Percentiles rank a stretch among this genome's conserved stretches.
These are phyloP conservation scores for Pseudocercospora fuligena DNA, from an alignment of 2,329 filamentous ascomycete genomes.

Conservation along the genomic window DNA sequence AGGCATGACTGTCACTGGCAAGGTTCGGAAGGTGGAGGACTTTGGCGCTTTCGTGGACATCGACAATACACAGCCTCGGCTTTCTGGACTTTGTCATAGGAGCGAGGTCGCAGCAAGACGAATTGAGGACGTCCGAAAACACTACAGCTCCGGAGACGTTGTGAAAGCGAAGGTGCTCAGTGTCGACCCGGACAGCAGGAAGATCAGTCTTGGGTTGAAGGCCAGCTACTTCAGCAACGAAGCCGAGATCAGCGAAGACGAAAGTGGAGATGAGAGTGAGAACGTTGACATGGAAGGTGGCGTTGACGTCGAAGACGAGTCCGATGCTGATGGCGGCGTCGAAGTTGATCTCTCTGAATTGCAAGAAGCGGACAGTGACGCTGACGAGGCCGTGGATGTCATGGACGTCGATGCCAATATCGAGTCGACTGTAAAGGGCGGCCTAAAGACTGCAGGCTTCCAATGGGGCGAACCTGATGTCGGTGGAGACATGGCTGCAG, in stretches of 20 bases:
- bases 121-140: constrained; percentile 81
- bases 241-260: constrained; percentile 52
- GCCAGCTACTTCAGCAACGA: constrained; percentile 81
- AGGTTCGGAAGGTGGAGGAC: constrained; percentile 89
- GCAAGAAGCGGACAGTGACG: constrained; percentile 52
- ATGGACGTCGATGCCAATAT: constrained; percentile 44
- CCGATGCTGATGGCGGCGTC: constrained; percentile 20
- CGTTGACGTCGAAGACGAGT: constrained; percentile 32
- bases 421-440: constrained; percentile 41
- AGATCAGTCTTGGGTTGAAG: constrained; percentile 89
- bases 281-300: constrained; percentile 35
- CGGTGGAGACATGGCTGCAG: constrained; percentile 55
- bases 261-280: constrained; percentile 41
- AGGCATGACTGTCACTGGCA: constrained; percentile 85
- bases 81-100: constrained; percentile 91
- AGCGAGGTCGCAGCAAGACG: constrained; percentile 86
- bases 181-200: constrained; percentile 73
- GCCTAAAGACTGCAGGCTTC: constrained; percentile 75
- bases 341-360: constrained; percentile 51
- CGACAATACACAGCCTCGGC: constrained; percentile 76
- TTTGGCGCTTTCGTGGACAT: constrained; percentile 94
- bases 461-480: constrained; percentile 77
- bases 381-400: constrained; percentile 56
- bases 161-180: constrained; percentile 90
- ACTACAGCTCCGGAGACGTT: constrained; percentile 88